Base-by-base conservation (phyloP, 768 basidiomycete genomes). In the Kondoa malvinella region DNA sequence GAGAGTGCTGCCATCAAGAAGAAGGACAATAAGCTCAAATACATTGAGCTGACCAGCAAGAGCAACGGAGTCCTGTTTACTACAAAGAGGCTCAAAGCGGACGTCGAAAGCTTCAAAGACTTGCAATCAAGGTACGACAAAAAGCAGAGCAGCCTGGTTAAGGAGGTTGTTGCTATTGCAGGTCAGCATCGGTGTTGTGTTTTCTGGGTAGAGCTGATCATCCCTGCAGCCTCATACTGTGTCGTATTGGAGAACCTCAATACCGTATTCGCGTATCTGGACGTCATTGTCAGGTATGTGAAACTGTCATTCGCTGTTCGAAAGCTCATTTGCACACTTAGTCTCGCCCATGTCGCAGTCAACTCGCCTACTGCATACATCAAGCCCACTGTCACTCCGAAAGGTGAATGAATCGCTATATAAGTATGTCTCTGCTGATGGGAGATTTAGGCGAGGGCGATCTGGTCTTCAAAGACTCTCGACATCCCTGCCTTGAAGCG, bases 401-500 rank as follows among this genome's bases (percentile, higher is more conserved):
- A 84, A 79, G 92, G 92, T 85, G 71, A 62, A 25, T 56, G 58
- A 14, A 31, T 25, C 25, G 77, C 66, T 3, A 56, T 4, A 50
- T 25, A 32, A 16, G 27, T 32, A 26, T 34, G 12, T n/a, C 26
- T 27, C 30, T 34, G n/a, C n/a, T 68, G 27, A 16, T 59, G 12
- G 30, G 29, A 32, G 34, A 67, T n/a, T 1, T 68, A 90, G 91
- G 91, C 15, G 80, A 84, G 2, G 91, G 92, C 1, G 85, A 85
- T 74, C 80, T 97, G 14, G 77, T 89, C 56, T 80, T 97, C 27
- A 83, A 81, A 69, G 89, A 92, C 34, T 91, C 94, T 14, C 81
- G 95, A 29, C 95, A 99, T 78, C 95, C 95, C 16, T 96, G 94
- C 73, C 80, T 99, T 25, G 95, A 99, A 76, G 87, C 94, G 2